Percentiles rank a stretch among this genome's conserved stretches.
These are phyloP conservation scores for Septoria petroselini DNA, from an alignment of 2,329 filamentous ascomycete genomes.

Conservation along the genomic window DNA sequence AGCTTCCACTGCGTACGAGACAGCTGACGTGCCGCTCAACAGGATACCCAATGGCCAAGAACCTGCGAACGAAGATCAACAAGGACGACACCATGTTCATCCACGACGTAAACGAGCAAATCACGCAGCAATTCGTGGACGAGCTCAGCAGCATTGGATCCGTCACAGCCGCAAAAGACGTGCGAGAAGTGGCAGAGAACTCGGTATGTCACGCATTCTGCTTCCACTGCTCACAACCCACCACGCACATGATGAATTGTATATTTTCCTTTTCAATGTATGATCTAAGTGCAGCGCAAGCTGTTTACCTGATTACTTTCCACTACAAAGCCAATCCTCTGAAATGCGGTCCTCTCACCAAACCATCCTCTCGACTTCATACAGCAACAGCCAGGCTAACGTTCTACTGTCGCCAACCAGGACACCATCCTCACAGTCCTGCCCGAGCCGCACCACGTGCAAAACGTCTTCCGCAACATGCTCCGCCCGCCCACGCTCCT, in stretches of 20 bases:
- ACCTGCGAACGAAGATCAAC: conserved; percentile 64
- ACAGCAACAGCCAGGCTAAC: not conserved
- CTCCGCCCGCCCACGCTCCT: conserved; percentile 58
- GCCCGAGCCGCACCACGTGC: conserved; percentile 84
- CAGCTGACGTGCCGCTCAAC: conserved; percentile 18
- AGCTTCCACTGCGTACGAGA: conserved; percentile 29
- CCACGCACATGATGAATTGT: conserved; percentile 22
- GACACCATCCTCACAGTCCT: conserved; percentile 77
- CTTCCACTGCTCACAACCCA: not conserved
- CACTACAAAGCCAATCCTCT: conserved; percentile 71
- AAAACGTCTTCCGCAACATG: conserved; percentile 75
- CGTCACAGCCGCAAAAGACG: conserved; percentile 56
- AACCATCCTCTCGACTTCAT: not conserved
- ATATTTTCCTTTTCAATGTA: conserved; percentile 48
- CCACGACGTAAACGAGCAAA: conserved; percentile 62
- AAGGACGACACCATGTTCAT: conserved; percentile 60
- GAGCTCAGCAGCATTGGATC: conserved; percentile 43
- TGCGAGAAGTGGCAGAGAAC: conserved; percentile 63
- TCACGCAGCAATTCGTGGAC: conserved; percentile 55
- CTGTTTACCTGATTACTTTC: conserved; percentile 60
- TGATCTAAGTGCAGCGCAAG: conserved; percentile 69
- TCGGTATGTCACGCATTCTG: conserved; percentile 54
- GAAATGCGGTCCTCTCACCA: conserved; percentile 40
- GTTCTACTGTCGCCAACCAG: not conserved
- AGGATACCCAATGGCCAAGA: conserved; percentile 73